A percentile compares a stretch with the other conserved stretches of the same genome.
Evolutionary conservation across 2,329 filamentous ascomycete species (phyloP).

Genomic region (Aspergillus eucalypticola): DNA sequence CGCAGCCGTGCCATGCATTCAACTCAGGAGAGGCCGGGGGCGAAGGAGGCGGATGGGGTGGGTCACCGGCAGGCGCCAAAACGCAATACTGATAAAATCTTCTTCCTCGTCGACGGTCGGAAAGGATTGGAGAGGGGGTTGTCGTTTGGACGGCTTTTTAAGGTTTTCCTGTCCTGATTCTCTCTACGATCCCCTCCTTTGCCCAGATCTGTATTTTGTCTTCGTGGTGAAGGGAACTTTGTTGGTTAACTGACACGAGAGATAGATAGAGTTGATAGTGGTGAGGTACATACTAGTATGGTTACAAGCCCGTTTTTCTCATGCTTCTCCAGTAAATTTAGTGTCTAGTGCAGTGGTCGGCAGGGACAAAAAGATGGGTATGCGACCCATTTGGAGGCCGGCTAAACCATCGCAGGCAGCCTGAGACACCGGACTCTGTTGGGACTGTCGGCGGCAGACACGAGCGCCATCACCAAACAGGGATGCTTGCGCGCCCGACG

Average conservation of each 20-base stretch:
- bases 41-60: conserved; percentile 11
- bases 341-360: not conserved
- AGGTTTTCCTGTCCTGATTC: not conserved
- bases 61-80: conserved; percentile 10
- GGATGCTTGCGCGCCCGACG: not conserved
- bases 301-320: not conserved
- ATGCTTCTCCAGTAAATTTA: not conserved
- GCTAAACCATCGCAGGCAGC: not conserved
- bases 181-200: not conserved
- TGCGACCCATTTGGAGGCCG: not conserved
- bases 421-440: conserved; percentile 1
- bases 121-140: not conserved
- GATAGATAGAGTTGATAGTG: not conserved
- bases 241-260: not conserved
- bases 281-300: not conserved
- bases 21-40: conserved; percentile 16
- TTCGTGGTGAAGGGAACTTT: not conserved
- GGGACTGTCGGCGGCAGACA: not conserved
- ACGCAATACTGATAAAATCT: conserved; percentile 4
- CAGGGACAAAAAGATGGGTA: not conserved
- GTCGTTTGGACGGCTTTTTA: not conserved
- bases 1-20: conserved; percentile 13
- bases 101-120: not conserved
- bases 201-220: too few relatives aligned
- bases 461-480: conserved; percentile 2